Percentiles rank a stretch among this genome's conserved stretches.
Evolutionary conservation across 2,329 filamentous ascomycete genomes (phyloP).

Genomic region (Stagonosporopsis tanaceti): DNA sequence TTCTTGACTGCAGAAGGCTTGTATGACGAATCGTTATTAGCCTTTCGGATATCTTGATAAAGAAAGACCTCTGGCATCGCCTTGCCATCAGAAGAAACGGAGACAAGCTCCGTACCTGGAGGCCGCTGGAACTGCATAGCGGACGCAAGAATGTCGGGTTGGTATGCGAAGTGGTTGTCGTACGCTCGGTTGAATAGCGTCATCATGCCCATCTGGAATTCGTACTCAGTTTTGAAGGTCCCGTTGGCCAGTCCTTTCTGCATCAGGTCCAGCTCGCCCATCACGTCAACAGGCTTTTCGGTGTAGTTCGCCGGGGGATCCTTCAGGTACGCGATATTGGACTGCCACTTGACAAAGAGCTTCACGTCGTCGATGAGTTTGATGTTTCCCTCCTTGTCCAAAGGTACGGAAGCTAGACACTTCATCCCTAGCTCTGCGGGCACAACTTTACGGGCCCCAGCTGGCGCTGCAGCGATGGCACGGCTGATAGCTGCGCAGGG

Average conservation of each 20-base stretch:
- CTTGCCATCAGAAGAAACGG: slow-evolving; percentile 48
- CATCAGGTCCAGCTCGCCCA: slow-evolving; percentile 48
- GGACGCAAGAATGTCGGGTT: slow-evolving; percentile 47
- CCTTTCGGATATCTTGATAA: slow-evolving; percentile 40
- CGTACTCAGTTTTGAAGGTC: slow-evolving; percentile 51
- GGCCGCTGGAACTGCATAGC: slow-evolving; percentile 50
- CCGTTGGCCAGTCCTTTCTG: slow-evolving; percentile 38
- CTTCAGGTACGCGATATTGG: slow-evolving; percentile 50
- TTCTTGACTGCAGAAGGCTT: slow-evolving; percentile 47
- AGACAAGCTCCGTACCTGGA: slow-evolving; percentile 42
- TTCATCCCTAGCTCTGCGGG: slow-evolving; percentile 45
- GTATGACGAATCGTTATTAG: slow-evolving; percentile 38
- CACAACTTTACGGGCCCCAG: slow-evolving; percentile 37
- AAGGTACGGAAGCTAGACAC: slow-evolving; percentile 49
- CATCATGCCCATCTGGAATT: slow-evolving; percentile 50
- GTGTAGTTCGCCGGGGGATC: slow-evolving; percentile 48
- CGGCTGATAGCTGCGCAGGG: slow-evolving; percentile 45
- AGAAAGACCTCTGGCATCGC: slow-evolving; percentile 49
- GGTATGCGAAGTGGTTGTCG: slow-evolving; percentile 53
- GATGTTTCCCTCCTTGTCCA: slow-evolving; percentile 44
- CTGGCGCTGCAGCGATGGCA: slow-evolving; percentile 35
- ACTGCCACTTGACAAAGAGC: slow-evolving; percentile 50
- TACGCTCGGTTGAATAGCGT: slow-evolving; percentile 48
- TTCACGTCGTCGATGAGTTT: slow-evolving; percentile 47
- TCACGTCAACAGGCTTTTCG: slow-evolving; percentile 50